Conservation (phyloP, 2,329 filamentous ascomycete species). For the Fusarium floridanum region DNA sequence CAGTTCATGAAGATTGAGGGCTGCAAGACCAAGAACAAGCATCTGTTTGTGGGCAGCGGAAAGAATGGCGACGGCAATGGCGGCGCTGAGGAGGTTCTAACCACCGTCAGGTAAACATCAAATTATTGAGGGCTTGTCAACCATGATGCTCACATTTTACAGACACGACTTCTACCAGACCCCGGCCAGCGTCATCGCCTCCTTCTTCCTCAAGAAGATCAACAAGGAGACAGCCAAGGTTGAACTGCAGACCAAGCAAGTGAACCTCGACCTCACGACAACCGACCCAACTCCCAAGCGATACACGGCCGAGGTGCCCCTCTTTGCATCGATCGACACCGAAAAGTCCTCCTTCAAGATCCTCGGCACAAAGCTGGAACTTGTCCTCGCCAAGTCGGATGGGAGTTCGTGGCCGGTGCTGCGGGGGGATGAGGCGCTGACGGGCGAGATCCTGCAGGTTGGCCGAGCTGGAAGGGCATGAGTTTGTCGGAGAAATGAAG, state of each 20-base stretch:
- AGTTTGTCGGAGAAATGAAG: constrained; percentile 50
- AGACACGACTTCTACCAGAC: constrained; percentile 95
- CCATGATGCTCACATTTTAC: constrained; percentile 14
- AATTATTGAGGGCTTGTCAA: neutral
- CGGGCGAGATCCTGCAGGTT: constrained; percentile 87
- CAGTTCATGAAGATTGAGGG: constrained; percentile 97
- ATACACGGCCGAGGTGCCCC: constrained; percentile 78
- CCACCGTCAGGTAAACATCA: constrained; percentile 76
- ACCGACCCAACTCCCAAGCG: constrained; percentile 82
- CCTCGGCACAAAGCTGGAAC: constrained; percentile 89
- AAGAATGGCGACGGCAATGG: constrained; percentile 68
- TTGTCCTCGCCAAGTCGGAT: constrained; percentile 79
- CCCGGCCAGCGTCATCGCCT: constrained; percentile 83
- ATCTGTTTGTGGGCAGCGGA: constrained; percentile 87
- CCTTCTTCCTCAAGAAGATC: constrained; percentile 97
- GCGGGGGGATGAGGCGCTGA: constrained; percentile 77
- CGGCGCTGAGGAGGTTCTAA: constrained; percentile 76
- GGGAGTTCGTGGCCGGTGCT: constrained; percentile 87
- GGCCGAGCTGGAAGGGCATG: constrained; percentile 77
- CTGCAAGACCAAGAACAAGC: constrained; percentile 83
- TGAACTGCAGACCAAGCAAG: constrained; percentile 71
- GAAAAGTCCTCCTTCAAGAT: constrained; percentile 83
- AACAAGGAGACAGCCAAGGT: constrained; percentile 83
- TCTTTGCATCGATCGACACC: constrained; percentile 83
- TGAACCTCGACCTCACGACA: constrained; percentile 88